Evolutionary conservation across 2,329 filamentous ascomycete genomes (phyloP), one percentile per base, ranked within the genome.

Genomic region (Colletotrichum coccodes): DNA sequence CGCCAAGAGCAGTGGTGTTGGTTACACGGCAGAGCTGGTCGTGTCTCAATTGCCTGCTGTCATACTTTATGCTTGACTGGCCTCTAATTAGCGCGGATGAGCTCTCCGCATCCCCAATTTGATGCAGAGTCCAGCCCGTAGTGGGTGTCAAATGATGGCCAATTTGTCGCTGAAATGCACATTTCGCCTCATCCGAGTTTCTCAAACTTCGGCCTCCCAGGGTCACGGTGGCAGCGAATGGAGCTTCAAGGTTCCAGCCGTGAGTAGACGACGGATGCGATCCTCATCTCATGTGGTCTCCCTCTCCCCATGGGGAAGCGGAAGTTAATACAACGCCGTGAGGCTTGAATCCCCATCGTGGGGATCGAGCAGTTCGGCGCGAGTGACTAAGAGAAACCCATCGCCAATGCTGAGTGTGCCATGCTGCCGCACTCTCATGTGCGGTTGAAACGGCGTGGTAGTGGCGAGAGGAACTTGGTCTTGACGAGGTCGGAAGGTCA

Each of bases 321-420:
- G 40, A 58, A 26, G 56, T 36, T 28, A 58, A 36, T 44, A 7
- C 30, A 47, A n/a, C 14, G 14, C 12, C 7, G 32, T 18, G 40
- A 58, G 40, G n/a, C 56, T 34, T 11, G n/a, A 58, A 11, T 16
- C 40, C 56, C 47, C 40, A 46, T 34, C 56, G 30, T 58, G 12
- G n/a, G n/a, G 40, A 47, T 16, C 5, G 0, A n/a, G 30, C 32
- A 32, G n/a, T 47, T 3, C 40, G 34, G 40, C 40, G 42, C 40
- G 40, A 34, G 56, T 58, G 56, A 58, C 56, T 58, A 58, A 58
- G n/a, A 58, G 56, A 46, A 58, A 46, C 56, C 34, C 40, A 47
- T 26, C 6, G 21, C 8, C 18, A 42, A 23, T 34, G n/a, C 30
- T 34, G 30, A n/a, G n/a, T 34, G n/a, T 34, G n/a, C 28, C 40